Evolutionary conservation across 192 early-diverging fungal species (phyloP), one percentile per base, ranked within the genome.

Genomic region (Piromyces sp.): DNA sequence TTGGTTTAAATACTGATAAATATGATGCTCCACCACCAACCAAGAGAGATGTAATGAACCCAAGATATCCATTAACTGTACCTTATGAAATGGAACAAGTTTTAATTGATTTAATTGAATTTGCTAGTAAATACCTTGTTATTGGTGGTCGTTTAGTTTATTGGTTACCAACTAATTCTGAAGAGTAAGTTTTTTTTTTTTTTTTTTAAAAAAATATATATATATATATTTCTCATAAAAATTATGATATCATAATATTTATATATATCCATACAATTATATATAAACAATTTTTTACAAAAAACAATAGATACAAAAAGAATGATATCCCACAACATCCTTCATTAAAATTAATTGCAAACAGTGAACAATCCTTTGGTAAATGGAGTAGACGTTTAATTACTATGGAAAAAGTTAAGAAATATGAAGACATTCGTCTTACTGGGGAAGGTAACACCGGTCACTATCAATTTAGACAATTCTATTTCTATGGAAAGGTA

Each of bases 61-160:
- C 51, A 80, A 92, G 94, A 81, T 94, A 95, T 78, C 97, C 97
- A 14, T 94, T 94, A n/a, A 97, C 94, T 5, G 91, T 94, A 29
- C 93, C 96, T 0, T 99, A 99, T 83, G 96, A 98, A 85, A 95
- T 99, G 94, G 91, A 93, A 0, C 92, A 95, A 78, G 94, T 99
- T 0, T 85, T 99, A 5, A 82, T 86, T 9, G 97, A 98, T 85
- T 86, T 99, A 42, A 84, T 96, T 13, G 89, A 88, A 42, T 96
- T 99, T 85, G 93, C 95, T 0, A 95, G 93, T 4, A 86, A 88
- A 80, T 88, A 92, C 83, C 88, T 99, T 30, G 89, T 89, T 5
- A 86, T 93, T 2, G 92, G 94, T 30, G 97, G 95, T 7, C 90
- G 97, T 17, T 87, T 99, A 7, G 95, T 97, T 1, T 98, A 96